Evolutionary conservation across 2,329 filamentous ascomycete genomes (phyloP).

Genomic region (Colletotrichum neosansevieriae): DNA sequence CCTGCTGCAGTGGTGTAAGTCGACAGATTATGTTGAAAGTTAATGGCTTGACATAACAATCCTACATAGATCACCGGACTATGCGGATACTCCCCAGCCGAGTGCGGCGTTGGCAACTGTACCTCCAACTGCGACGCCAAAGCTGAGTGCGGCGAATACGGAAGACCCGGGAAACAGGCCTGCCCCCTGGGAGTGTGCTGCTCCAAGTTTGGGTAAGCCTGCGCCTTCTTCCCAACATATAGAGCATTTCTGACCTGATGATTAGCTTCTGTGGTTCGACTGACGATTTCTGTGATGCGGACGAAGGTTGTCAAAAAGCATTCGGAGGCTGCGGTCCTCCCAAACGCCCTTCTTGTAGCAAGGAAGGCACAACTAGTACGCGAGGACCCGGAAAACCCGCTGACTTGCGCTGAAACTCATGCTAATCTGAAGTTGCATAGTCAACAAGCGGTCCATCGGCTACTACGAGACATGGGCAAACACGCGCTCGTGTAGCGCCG

Average conservation of each 20-base stretch:
- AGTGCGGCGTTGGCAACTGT: constrained; percentile 38
- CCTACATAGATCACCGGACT: not conserved
- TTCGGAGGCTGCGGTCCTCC: constrained; percentile 10
- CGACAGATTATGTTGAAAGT: too few species aligned
- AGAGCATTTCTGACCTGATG: too few species aligned
- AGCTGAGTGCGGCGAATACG: constrained; percentile 51
- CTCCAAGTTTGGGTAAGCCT: constrained; percentile 45
- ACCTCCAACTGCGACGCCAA: constrained; percentile 52
- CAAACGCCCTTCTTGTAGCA: constrained; percentile 10
- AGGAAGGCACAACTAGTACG: not conserved
- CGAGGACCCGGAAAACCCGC: too few species aligned
- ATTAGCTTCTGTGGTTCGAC: constrained; percentile 19
- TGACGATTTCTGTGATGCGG: constrained; percentile 9
- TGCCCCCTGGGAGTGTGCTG: constrained; percentile 51
- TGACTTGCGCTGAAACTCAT: too few species aligned
- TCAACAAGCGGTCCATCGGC: constrained; percentile 44
- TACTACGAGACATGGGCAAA: constrained; percentile 52
- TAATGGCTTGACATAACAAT: too few species aligned
- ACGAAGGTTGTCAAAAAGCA: constrained; percentile 2
- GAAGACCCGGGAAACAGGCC: constrained; percentile 28
- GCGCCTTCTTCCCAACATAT: too few species aligned
- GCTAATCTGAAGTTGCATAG: not conserved
- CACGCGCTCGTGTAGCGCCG: constrained; percentile 41
- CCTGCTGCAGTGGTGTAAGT: constrained; percentile 42
- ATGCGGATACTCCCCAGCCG: constrained; percentile 12